phyloP scores from a whole-genome alignment of 2,329 filamentous ascomycete species.

The Geosmithia putterillii region DNA sequence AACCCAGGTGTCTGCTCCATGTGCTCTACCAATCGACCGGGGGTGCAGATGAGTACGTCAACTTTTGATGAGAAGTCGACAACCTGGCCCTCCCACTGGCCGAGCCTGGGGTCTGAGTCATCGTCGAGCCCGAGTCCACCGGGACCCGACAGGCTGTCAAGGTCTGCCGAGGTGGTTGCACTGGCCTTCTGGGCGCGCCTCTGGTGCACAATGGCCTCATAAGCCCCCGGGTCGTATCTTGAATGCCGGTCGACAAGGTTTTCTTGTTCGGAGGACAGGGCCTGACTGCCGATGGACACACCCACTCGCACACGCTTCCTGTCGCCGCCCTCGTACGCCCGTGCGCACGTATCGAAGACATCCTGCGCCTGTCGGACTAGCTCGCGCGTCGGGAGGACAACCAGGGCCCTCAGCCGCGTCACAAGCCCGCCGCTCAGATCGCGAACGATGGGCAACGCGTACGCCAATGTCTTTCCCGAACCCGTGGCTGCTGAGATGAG shows the following conservation, averaged over 20 bases:
- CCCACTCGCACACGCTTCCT: constrained; percentile 65
- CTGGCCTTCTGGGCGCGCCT: neutral
- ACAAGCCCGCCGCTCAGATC: constrained; percentile 53
- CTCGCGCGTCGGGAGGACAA: constrained; percentile 85
- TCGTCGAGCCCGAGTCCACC: no score
- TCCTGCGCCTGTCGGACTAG: constrained; percentile 78
- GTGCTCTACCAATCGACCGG: constrained; percentile 85
- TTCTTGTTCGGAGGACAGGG: constrained; percentile 52
- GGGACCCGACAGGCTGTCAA: constrained; percentile 2
- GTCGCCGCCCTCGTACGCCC: constrained; percentile 40
- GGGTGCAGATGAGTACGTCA: constrained; percentile 83
- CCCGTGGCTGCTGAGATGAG: constrained; percentile 89
- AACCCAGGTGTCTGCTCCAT: constrained; percentile 76
- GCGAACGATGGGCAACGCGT: constrained; percentile 74
- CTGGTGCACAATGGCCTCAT: constrained; percentile 7
- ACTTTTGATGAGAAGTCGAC: constrained; percentile 57
- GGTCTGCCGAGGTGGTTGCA: neutral
- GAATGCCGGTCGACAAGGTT: constrained; percentile 31
- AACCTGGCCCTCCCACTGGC: constrained; percentile 36
- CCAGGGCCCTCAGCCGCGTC: constrained; percentile 61
- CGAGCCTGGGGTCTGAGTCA: constrained; percentile 15
- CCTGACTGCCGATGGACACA: constrained; percentile 70
- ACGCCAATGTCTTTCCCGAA: constrained; percentile 89
- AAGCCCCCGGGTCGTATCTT: constrained; percentile 52
- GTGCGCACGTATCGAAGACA: constrained; percentile 61